Evolutionary conservation across 202 grass and related monocot species (phyloP), one percentile per base, ranked within the genome.

Genomic region (Panicum hallii): DNA sequence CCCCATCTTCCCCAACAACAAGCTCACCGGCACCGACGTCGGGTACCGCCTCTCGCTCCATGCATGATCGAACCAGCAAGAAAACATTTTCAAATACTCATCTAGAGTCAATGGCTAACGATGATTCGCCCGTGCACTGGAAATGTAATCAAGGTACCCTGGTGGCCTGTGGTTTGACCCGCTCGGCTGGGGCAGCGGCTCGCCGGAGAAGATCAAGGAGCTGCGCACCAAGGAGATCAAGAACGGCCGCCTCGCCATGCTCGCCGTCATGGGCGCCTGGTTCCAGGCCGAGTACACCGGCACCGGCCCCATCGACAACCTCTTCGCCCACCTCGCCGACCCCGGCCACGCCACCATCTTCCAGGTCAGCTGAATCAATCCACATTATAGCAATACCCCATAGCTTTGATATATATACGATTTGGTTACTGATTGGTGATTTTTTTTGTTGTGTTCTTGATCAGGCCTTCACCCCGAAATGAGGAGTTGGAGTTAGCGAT

Each of bases 231-330:
- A 99, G 84, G 96, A 99, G 83, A 96, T 99, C 84, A 99, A 99
- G 91, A 99, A 95, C 55, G 96, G 96, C 10, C 86, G 96, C 44
- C 96, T 99, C 23, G 96, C 96, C 68, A 99, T 99, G 96, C 88
- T 99, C 79, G 97, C 97, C 57, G 97, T 99, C 70, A 97, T 99
- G 93, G 97, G 97, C 72, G 97, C 97, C 46, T 99, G 97, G 97
- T 99, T 99, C 81, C 97, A 97, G 83, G 97, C 97, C 0, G 79
- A 88, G 81, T 99, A 99, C 84, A 99, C 97, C 26, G 97, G 97
- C 75, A 97, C 97, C 3, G 93, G 93, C 49, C 97, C 97, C 77
- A 97, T 99, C 58, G 97, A 99, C 79, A 99, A 99, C 85, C 93
- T 99, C 86, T 96, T 99, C 80, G 91, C 97, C 28, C 97, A 99